These are phyloP conservation scores for Skeletonema potamos DNA, from an alignment of 108 stramenopile genomes.

Conservation along the genomic window DNA sequence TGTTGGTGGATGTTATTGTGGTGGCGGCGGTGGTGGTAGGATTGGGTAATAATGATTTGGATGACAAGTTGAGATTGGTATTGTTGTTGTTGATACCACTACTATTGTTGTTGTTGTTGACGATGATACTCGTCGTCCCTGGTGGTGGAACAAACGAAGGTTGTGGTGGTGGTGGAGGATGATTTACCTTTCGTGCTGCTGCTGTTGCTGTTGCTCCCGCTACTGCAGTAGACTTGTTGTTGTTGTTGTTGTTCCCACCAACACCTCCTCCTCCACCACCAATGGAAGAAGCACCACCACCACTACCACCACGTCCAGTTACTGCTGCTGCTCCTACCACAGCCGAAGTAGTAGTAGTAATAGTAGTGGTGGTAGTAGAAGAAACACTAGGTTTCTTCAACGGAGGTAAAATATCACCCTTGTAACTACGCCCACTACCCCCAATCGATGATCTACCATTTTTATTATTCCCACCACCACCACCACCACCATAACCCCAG, in stretches of 20 bases:
- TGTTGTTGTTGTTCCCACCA: too few species aligned
- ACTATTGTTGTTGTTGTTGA: background rate
- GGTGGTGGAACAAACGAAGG: background rate
- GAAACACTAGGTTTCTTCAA: background rate
- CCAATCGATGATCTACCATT: background rate
- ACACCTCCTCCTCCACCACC: too few species aligned
- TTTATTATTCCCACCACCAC: too few species aligned
- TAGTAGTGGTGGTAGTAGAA: background rate
- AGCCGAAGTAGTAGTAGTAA: background rate
- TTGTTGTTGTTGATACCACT: slow-evolving; percentile 8
- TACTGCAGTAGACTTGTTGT: too few species aligned
- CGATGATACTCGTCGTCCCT: background rate
- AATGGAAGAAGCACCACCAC: too few species aligned
- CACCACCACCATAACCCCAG: too few species aligned
- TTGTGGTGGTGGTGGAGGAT: background rate
- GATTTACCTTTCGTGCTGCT: background rate
- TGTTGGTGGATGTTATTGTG: background rate
- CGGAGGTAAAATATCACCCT: background rate
- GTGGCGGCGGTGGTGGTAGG: background rate
- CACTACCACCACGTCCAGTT: too few species aligned
- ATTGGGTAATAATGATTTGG: too few species aligned
- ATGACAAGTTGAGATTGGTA: background rate
- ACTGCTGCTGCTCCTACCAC: background rate
- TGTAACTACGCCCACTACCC: background rate
- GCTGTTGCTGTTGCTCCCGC: too few species aligned